Conservation (phyloP, 148 eudicot genomes). For the Chenopodium formosanum region DNA sequence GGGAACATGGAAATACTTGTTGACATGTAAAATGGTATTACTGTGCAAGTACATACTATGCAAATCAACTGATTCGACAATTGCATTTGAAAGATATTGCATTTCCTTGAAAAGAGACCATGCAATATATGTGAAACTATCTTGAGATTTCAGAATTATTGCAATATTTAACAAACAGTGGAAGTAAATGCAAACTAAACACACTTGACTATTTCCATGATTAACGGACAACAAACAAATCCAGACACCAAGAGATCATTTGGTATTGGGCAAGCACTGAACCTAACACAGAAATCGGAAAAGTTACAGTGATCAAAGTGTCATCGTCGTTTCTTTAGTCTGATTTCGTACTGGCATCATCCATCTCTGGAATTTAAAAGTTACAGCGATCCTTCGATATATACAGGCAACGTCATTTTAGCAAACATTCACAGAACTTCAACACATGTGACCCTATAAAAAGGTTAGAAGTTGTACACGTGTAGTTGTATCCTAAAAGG, state of each 20-base stretch:
- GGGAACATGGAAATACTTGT: too few relatives aligned
- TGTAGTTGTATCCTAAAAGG: not conserved
- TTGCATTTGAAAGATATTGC: too few relatives aligned
- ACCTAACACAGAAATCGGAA: not conserved
- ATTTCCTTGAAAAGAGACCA: too few relatives aligned
- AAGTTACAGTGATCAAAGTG: not conserved
- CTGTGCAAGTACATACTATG: too few relatives aligned
- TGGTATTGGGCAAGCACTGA: not conserved
- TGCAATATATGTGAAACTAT: too few relatives aligned
- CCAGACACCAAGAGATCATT: not conserved
- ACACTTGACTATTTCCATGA: not conserved
- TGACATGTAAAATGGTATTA: too few relatives aligned
- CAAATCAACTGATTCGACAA: too few relatives aligned
- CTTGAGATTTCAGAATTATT: too few relatives aligned
- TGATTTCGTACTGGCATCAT: not conserved
- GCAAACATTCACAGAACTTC: not conserved
- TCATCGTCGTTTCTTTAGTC: not conserved
- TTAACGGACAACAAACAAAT: not conserved
- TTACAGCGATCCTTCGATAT: slow-evolving; percentile 8
- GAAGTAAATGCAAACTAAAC: too few relatives aligned
- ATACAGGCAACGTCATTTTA: slow-evolving; percentile 5
- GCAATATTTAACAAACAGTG: too few relatives aligned
- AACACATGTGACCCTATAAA: not conserved
- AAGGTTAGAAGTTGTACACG: slow-evolving; percentile 1
- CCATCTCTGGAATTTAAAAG: not conserved